Evolutionary conservation across 2,329 filamentous ascomycete species (phyloP).

Genomic region (Pleoardoris graminearum): DNA sequence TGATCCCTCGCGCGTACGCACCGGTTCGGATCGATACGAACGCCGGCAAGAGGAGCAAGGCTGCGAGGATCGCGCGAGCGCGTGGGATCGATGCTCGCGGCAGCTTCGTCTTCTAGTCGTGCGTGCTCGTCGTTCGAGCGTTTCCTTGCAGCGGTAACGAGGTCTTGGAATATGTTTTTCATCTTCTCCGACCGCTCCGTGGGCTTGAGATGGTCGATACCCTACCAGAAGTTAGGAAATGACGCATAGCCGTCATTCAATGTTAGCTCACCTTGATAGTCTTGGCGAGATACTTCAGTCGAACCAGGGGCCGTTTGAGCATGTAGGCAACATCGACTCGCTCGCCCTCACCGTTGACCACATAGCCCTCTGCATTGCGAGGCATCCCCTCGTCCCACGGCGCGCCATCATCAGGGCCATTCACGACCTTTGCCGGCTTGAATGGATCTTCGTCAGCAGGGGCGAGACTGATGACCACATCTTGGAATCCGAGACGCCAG

Average conservation of each 20-base stretch:
- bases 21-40: constrained; percentile 73
- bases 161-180: constrained; percentile 65
- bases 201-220: constrained; percentile 60
- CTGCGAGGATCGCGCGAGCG: constrained; percentile 78
- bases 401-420: constrained; percentile 52
- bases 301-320: constrained; percentile 82
- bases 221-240: constrained; percentile 47
- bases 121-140: constrained; percentile 73
- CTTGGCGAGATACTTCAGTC: constrained; percentile 85
- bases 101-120: constrained; percentile 81
- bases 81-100: constrained; percentile 78
- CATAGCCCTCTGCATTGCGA: constrained; percentile 62
- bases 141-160: constrained; percentile 77
- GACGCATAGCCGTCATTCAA: neutral
- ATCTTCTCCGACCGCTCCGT: constrained; percentile 63
- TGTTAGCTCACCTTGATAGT: constrained; percentile 66
- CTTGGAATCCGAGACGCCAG: constrained; percentile 93
- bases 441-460: constrained; percentile 68
- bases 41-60: constrained; percentile 69
- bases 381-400: constrained; percentile 60
- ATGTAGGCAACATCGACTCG: constrained; percentile 93
- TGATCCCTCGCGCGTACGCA: constrained; percentile 89
- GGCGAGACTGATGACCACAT: constrained; percentile 90
- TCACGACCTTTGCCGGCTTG: constrained; percentile 46
- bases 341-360: constrained; percentile 75